Conservation (phyloP, 768 basidiomycete species). For the Lentinula lateritia region DNA sequence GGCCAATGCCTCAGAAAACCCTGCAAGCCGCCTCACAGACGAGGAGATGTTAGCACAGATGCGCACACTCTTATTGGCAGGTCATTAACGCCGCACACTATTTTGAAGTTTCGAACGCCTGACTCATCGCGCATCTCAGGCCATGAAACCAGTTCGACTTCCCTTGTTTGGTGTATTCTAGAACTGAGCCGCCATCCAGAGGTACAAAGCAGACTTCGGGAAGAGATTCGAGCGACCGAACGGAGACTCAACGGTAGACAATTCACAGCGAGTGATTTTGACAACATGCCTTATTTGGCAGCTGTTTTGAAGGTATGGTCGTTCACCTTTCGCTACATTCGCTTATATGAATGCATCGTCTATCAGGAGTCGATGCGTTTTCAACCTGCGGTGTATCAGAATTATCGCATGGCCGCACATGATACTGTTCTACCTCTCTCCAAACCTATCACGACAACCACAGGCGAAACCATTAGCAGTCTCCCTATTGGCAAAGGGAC, state of each 20-base stretch:
- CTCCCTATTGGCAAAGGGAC: conserved; percentile 46
- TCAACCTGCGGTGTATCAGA: conserved; percentile 48
- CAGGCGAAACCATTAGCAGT: conserved; percentile 36
- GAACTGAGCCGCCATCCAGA: conserved; percentile 55
- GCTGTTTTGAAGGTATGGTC: conserved; percentile 41
- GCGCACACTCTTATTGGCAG: conserved; percentile 15
- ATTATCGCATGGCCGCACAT: conserved; percentile 40
- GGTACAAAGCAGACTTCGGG: conserved; percentile 55
- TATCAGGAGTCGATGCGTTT: conserved; percentile 45
- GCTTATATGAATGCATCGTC: too few species aligned
- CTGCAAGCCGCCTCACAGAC: conserved; percentile 26
- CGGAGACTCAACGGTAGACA: conserved; percentile 28
- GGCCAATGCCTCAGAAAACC: conserved; percentile 37
- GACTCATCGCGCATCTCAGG: not conserved
- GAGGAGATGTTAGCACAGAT: conserved; percentile 37
- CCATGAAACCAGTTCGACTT: conserved; percentile 59
- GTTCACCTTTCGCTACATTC: not conserved
- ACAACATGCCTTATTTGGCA: conserved; percentile 41
- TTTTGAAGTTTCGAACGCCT: not conserved
- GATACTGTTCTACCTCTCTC: conserved; percentile 61
- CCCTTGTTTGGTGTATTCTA: conserved; percentile 56
- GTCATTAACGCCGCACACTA: not conserved
- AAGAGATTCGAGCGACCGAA: conserved; percentile 45
- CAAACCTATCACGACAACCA: conserved; percentile 39
- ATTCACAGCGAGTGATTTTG: conserved; percentile 42